Evolutionary conservation across 2,329 filamentous ascomycete genomes (phyloP), one percentile per base, ranked within the genome.

Genomic region (Diaporthe aspalathi): DNA sequence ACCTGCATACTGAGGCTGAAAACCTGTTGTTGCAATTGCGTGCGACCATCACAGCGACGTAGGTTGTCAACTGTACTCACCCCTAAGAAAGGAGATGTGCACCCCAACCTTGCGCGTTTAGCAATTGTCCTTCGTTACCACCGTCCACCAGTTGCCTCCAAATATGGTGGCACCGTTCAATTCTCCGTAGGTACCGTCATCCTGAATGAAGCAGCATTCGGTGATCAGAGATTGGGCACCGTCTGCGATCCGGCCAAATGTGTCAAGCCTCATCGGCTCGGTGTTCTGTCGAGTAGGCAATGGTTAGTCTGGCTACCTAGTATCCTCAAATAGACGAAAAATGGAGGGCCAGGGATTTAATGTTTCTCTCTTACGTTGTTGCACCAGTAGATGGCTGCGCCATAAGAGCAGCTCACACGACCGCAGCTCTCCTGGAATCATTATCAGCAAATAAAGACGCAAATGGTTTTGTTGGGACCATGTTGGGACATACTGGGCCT

Each of bases 301-400:
- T 7, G 7, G 29, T 65, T 9, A 49, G 45, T n/a, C n/a, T n/a
- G n/a, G n/a, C n/a, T n/a, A n/a, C 4, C 27, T 65, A 5, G 8
- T 29, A 65, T 20, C 7, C 8, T 49, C 45, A 22, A 20, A 20
- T 8, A 7, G 35, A 38, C 11, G 12, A 17, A 38, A 20, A 17
- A 16, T 11, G 20, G 3, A 1, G 2, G n/a, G 14, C 35, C 35
- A 12, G 35, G 35, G 9, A 12, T 12, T n/a, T n/a, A n/a, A n/a
- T 7, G 4, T 24, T 7, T 11, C 2, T 9, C 0, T 38, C 56
- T 52, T 54, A 70, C 68, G 17, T 47, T 1, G 12, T 70, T 70
- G 49, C 68, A 70, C 56, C 47, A 70, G 2, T 2, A 70, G 38
- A 70, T 70, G 24, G 68, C 68, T 3, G 68, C 38, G 24, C 49